Evolutionary conservation across 1,139 yeast species (phyloP).

Genomic region (Suhomyces coccinellae): DNA sequence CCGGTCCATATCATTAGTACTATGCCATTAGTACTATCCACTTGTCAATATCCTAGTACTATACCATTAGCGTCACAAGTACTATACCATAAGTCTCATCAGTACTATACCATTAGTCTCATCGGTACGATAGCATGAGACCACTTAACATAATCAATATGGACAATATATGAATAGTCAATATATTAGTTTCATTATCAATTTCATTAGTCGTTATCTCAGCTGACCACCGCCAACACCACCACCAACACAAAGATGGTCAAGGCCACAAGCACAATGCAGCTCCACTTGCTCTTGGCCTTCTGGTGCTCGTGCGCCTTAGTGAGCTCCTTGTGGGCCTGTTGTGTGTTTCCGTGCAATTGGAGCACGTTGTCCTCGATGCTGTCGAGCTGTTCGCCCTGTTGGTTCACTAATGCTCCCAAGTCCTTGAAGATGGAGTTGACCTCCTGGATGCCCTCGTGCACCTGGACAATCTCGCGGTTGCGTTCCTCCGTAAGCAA

Average conservation of each 20-base stretch:
- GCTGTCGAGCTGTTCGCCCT: conserved; percentile 80
- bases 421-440: conserved; percentile 82
- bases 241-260: conserved; percentile 39
- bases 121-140: too few species aligned
- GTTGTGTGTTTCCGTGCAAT: conserved; percentile 65
- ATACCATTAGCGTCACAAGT: background rate
- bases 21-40: background rate
- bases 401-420: conserved; percentile 75
- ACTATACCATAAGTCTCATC: conserved; percentile 1
- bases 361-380: conserved; percentile 76
- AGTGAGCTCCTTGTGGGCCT: conserved; percentile 66
- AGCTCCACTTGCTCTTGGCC: conserved; percentile 70
- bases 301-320: conserved; percentile 78
- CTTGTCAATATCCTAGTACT: too few species aligned
- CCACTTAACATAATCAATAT: too few species aligned
- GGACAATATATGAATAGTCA: too few species aligned
- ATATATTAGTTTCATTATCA: too few species aligned
- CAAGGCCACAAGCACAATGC: conserved; percentile 55
- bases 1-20: too few species aligned
- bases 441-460: conserved; percentile 78
- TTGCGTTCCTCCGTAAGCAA: conserved; percentile 72
- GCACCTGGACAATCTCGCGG: conserved; percentile 67
- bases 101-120: conserved; percentile 11
- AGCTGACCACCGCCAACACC: conserved; percentile 40
- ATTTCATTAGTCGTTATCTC: too few species aligned